These are phyloP conservation scores for Nemania serpens DNA, from an alignment of 2,329 filamentous ascomycete genomes.

Conservation along the genomic window DNA sequence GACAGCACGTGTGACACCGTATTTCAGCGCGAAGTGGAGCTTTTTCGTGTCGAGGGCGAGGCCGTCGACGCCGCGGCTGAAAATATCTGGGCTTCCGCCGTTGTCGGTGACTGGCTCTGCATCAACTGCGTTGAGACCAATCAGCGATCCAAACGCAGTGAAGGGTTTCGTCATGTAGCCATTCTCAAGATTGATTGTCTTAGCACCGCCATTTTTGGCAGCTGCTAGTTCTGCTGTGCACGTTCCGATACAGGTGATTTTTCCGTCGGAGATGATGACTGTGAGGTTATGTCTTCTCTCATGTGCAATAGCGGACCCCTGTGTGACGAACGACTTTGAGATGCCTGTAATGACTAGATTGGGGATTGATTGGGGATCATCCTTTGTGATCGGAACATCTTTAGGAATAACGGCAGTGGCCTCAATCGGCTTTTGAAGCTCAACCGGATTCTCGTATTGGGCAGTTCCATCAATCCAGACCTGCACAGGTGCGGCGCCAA, in stretches of 20 bases:
- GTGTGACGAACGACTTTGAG: constrained; percentile 52
- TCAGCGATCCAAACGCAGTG: constrained; percentile 62
- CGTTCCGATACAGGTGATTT: constrained; percentile 59
- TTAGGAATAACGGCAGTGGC: constrained; percentile 46
- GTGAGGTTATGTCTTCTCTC: constrained; percentile 44
- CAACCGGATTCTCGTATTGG: constrained; percentile 60
- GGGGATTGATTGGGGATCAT: constrained; percentile 46
- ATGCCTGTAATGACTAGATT: constrained; percentile 63
- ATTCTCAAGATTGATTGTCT: constrained; percentile 55
- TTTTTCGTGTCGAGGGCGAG: constrained; percentile 61
- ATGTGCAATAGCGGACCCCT: constrained; percentile 18
- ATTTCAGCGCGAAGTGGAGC: constrained; percentile 55
- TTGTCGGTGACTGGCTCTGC: constrained; percentile 60
- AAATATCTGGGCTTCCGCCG: constrained; percentile 50
- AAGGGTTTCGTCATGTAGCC: constrained; percentile 66
- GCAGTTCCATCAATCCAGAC: constrained; percentile 67
- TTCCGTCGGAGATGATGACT: constrained; percentile 58
- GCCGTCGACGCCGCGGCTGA: constrained; percentile 63
- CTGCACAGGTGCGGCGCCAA: constrained; percentile 63
- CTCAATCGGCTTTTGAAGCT: constrained; percentile 55
- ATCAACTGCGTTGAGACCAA: constrained; percentile 68
- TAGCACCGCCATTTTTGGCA: constrained; percentile 42
- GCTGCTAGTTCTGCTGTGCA: constrained; percentile 53
- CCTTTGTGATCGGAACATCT: constrained; percentile 47
- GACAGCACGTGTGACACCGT: constrained; percentile 63